phyloP scores from a whole-genome alignment of 2,329 filamentous ascomycete genomes.

The Hymenoscyphus repandus region DNA sequence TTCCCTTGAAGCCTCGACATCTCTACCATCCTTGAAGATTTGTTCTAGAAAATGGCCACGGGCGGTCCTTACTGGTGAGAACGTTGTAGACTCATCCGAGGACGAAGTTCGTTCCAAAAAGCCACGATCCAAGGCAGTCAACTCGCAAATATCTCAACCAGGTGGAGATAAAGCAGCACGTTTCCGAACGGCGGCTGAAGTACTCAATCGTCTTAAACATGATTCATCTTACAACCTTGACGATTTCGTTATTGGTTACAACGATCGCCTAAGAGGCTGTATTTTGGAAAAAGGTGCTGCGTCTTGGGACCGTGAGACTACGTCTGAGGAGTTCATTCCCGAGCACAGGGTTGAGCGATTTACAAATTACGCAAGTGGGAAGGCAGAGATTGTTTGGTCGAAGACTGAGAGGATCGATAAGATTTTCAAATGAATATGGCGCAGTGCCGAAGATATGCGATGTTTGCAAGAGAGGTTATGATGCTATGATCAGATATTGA shows the following conservation, averaged over 20 bases:
- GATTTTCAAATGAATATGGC: too few relatives aligned
- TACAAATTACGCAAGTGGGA: constrained; percentile 43
- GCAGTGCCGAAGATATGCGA: too few relatives aligned
- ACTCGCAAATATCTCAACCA: not conserved
- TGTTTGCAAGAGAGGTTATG: too few relatives aligned
- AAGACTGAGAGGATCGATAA: constrained; percentile 29
- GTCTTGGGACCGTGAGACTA: constrained; percentile 17
- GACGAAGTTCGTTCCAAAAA: not conserved
- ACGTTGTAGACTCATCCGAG: not conserved
- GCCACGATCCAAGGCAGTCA: not conserved
- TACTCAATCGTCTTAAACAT: constrained; percentile 20
- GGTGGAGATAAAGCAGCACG: not conserved
- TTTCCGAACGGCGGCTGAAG: constrained; percentile 17
- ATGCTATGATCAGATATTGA: too few relatives aligned
- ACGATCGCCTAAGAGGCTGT: constrained; percentile 14
- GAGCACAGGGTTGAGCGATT: constrained; percentile 61
- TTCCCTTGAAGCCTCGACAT: not conserved
- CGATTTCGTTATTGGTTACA: constrained; percentile 21
- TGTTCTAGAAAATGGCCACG: constrained; percentile 13
- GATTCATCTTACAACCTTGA: constrained; percentile 21
- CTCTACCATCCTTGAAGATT: constrained; percentile 2
- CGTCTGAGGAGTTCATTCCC: constrained; percentile 62
- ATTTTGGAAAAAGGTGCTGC: constrained; percentile 13
- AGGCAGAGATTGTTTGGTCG: constrained; percentile 51
- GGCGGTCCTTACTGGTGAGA: constrained; percentile 3